A percentile compares a stretch with the other conserved stretches of the same genome.
Evolutionary conservation across 192 early-diverging fungal species (phyloP).

Genomic region (Lunasporangiospora selenospora): DNA sequence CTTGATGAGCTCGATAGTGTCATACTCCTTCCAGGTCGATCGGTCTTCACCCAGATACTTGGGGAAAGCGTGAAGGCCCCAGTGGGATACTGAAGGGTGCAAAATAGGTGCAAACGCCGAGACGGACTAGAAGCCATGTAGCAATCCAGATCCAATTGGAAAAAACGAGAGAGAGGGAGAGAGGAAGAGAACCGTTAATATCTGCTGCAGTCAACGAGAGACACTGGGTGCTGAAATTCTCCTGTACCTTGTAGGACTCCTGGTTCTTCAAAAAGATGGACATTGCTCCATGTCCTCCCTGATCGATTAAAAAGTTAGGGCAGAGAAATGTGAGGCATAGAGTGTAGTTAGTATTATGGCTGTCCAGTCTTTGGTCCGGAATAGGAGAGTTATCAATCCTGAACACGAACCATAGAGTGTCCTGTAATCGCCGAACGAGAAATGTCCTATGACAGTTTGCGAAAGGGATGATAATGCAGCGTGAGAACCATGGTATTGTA

Average conservation of each 20-base stretch:
- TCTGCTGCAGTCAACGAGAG: too few relatives aligned
- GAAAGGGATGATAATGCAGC: background rate
- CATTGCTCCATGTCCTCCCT: constrained; percentile 92
- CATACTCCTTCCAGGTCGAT: constrained; percentile 73
- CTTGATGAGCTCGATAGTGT: constrained; percentile 75
- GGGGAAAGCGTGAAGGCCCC: constrained; percentile 84
- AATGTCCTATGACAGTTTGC: constrained; percentile 46
- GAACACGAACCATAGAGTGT: constrained; percentile 64
- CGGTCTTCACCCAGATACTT: constrained; percentile 73
- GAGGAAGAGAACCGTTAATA: too few relatives aligned
- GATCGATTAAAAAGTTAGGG: background rate
- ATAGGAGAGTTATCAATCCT: background rate
- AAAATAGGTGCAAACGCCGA: constrained; percentile 88
- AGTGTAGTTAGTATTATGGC: too few relatives aligned
- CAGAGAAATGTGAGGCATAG: too few relatives aligned
- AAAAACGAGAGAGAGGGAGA: background rate
- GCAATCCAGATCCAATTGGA: background rate
- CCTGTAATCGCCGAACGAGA: constrained; percentile 70
- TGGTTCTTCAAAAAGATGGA: constrained; percentile 77
- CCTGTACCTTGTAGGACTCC: constrained; percentile 61
- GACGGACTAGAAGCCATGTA: constrained; percentile 45
- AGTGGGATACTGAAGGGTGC: constrained; percentile 70
- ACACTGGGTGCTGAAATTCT: background rate
- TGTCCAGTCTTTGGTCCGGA: too few relatives aligned
- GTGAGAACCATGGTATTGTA: too few relatives aligned